A percentile compares a stretch with the other conserved stretches of the same genome.
These are phyloP conservation scores for Mikania micrantha DNA, from an alignment of 129 eudicot genomes.

Conservation along the genomic window DNA sequence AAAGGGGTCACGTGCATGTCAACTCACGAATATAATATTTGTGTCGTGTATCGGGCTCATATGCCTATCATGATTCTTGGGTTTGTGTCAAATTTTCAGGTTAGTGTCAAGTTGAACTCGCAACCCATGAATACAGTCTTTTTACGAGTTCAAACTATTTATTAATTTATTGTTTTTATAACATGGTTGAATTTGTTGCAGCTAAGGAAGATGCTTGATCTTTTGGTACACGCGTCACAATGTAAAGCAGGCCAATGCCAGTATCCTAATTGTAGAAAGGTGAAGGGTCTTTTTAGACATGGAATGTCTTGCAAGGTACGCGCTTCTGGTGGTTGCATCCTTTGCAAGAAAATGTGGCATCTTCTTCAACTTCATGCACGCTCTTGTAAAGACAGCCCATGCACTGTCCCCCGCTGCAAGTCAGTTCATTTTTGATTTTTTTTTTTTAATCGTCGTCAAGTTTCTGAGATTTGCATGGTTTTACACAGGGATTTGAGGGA, in stretches of 20 bases:
- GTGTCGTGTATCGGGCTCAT: too few species aligned
- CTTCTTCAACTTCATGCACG: conserved; percentile 94
- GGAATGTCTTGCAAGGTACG: conserved; percentile 76
- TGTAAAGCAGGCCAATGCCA: conserved; percentile 71
- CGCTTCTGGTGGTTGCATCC: conserved; percentile 80
- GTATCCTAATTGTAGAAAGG: conserved; percentile 85
- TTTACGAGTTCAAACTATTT: too few species aligned
- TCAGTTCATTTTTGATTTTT: neutral
- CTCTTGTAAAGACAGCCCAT: conserved; percentile 80
- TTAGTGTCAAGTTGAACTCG: too few species aligned
- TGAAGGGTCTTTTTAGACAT: conserved; percentile 93
- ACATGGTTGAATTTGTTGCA: conserved; percentile 32
- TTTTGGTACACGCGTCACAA: conserved; percentile 88
- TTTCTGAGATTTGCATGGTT: neutral
- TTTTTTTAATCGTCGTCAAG: neutral
- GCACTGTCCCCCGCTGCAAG: conserved; percentile 97
- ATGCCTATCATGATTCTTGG: too few species aligned
- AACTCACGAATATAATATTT: too few species aligned
- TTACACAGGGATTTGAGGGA: conserved; percentile 66
- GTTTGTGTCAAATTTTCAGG: too few species aligned
- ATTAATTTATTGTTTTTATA: neutral
- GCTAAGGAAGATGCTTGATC: conserved; percentile 94
- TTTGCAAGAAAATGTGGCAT: conserved; percentile 94
- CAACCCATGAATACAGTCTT: too few species aligned
- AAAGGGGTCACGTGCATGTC: too few species aligned